phyloP scores from a whole-genome alignment of 2,329 filamentous ascomycete species.

The Nemania bipapillata region DNA sequence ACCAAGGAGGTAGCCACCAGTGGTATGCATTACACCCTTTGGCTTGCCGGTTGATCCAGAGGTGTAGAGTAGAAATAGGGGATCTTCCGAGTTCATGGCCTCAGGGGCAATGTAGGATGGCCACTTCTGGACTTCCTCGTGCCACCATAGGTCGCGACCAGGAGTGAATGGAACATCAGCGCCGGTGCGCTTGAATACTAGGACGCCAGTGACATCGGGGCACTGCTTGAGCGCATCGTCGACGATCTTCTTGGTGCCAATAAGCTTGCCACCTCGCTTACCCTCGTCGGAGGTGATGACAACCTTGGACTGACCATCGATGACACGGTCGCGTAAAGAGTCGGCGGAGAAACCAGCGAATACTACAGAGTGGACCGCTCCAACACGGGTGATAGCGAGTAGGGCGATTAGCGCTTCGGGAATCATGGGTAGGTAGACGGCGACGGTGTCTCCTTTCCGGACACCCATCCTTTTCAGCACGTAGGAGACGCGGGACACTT shows the following conservation, averaged over 20 bases:
- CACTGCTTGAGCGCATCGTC: constrained; percentile 97
- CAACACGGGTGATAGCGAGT: constrained; percentile 89
- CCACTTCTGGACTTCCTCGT: constrained; percentile 98
- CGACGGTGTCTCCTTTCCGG: constrained; percentile 95
- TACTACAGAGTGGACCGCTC: constrained; percentile 95
- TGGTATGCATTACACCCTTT: constrained; percentile 99
- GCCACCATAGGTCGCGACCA: constrained; percentile 96
- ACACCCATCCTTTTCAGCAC: constrained; percentile 95
- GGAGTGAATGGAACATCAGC: constrained; percentile 90
- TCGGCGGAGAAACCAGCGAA: constrained; percentile 98
- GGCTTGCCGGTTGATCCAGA: constrained; percentile 98
- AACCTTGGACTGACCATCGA: constrained; percentile 89
- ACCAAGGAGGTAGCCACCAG: constrained; percentile 91
- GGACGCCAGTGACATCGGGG: constrained; percentile 82
- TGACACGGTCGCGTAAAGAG: constrained; percentile 92
- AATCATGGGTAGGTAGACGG: constrained; percentile 98
- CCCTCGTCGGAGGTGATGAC: constrained; percentile 98
- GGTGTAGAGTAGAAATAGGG: constrained; percentile 96
- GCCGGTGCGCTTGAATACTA: constrained; percentile 96
- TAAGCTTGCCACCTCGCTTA: constrained; percentile 95
- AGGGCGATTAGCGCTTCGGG: constrained; percentile 93
- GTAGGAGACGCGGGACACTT: constrained; percentile 89
- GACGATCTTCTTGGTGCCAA: constrained; percentile 98
- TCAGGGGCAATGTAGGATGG: constrained; percentile 91
- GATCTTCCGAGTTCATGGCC: constrained; percentile 91